Base-by-base conservation (phyloP, 441 rosid species). In the Populus hybrid region DNA sequence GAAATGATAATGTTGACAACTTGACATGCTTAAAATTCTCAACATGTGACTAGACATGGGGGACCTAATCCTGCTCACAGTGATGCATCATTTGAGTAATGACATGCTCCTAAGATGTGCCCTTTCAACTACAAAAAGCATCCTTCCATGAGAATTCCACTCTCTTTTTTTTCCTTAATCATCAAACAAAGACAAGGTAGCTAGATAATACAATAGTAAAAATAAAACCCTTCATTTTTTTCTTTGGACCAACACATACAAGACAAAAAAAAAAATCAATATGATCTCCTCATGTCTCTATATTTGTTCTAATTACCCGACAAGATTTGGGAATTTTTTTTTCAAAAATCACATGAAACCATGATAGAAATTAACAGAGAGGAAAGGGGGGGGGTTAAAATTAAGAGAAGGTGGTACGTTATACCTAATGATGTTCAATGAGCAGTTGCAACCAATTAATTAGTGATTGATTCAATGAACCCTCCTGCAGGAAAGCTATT, bases 381-480 rank as follows among this genome's bases (percentile, higher is more conserved):
- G 5, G 26, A 5, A 7, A 28, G 2, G 67, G 46, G 36, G 36
- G 1, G 7, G 1, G 3, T 34, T 34, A 34, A 34, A 34, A 34
- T 34, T 7, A 34, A 40, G 5, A 40, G 14, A 40, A 40, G 50
- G 16, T 14, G 50, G 16, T 28, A 28, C 3, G 30, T 40, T 40
- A 10, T 40, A 3, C 5, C 50, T 40, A 40, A 40, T 40, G 5
- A 12, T 40, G 14, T 40, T 40, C 50, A 40, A 40, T 40, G 50
- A 40, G 50, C 14, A 40, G 50, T 40, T 40, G 14, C 78, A 68
- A 78, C 75, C 36, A 34, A 34, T 34, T 6, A 67, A 23, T 2
- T 28, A 28, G 8, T 50, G 34, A 77, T 40, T 7, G 65, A 79
- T 82, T 66, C 85, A 66, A 40, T 81, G 86, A 84, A 82, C 76